These are phyloP conservation scores for Penicillium coprophilum DNA, from an alignment of 495 filamentous ascomycete species.

Conservation along the genomic window DNA sequence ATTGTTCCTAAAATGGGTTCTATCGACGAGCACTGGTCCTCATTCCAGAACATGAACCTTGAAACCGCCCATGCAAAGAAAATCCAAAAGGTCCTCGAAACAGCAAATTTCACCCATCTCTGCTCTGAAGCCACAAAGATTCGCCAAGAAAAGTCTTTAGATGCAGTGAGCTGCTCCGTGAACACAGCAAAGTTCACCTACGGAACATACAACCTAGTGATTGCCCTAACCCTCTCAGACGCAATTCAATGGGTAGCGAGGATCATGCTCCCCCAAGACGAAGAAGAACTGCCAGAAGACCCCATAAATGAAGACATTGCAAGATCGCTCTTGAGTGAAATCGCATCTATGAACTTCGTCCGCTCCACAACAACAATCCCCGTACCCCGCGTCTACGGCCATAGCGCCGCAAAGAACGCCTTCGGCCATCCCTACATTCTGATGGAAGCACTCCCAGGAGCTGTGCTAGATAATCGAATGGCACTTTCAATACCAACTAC, in stretches of 20 bases:
- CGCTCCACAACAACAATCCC: slow-evolving; percentile 7
- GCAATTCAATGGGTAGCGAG: slow-evolving; percentile 11
- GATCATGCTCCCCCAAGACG: neutral
- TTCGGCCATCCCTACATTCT: slow-evolving; percentile 8
- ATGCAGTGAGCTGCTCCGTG: slow-evolving; percentile 1
- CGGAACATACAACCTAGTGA: slow-evolving; percentile 7
- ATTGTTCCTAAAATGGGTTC: neutral
- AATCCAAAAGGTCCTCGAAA: slow-evolving; percentile 3
- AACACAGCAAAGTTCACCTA: slow-evolving; percentile 3
- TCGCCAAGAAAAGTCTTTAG: neutral
- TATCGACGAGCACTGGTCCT: slow-evolving; percentile 5
- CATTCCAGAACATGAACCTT: slow-evolving; percentile 5
- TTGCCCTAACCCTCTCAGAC: slow-evolving; percentile 9
- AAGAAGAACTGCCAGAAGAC: no score
- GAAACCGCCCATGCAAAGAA: slow-evolving; percentile 5
- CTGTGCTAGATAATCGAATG: neutral
- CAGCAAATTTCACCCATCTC: slow-evolving; percentile 6
- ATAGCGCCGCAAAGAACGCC: slow-evolving; percentile 2
- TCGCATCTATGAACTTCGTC: slow-evolving; percentile 6
- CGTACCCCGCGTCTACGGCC: slow-evolving; percentile 7
- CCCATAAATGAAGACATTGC: neutral
- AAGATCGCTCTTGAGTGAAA: slow-evolving; percentile 3
- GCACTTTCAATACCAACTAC: slow-evolving; percentile 1
- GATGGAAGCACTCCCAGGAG: slow-evolving; percentile 8
- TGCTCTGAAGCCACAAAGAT: slow-evolving; percentile 7